Evolutionary conservation across 495 filamentous ascomycete genomes (phyloP).

Genomic region (Diplogelasinospora grovesii): DNA sequence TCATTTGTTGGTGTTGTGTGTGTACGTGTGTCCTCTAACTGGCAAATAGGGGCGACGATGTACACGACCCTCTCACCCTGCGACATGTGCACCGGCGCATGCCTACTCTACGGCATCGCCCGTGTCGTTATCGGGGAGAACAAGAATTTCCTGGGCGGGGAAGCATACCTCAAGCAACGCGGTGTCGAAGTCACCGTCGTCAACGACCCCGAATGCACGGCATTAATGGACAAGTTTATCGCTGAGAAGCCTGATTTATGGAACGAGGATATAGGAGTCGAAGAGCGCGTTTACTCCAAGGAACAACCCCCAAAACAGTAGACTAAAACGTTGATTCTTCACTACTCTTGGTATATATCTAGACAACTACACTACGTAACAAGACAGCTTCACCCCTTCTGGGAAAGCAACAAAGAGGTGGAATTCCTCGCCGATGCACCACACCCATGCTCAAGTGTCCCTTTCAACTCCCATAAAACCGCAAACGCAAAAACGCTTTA

Average conservation of each 20-base stretch:
- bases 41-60: slow-evolving; percentile 53
- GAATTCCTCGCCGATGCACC: too few relatives aligned
- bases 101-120: slow-evolving; percentile 70
- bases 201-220: slow-evolving; percentile 60
- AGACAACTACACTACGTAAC: not conserved
- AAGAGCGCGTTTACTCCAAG: slow-evolving; percentile 39
- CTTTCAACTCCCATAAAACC: too few relatives aligned
- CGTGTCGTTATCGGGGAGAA: slow-evolving; percentile 85
- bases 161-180: slow-evolving; percentile 61
- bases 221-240: slow-evolving; percentile 72
- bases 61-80: slow-evolving; percentile 85
- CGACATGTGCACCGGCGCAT: slow-evolving; percentile 81
- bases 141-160: slow-evolving; percentile 68
- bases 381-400: too few relatives aligned
- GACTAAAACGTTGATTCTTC: not conserved
- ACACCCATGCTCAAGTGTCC: too few relatives aligned
- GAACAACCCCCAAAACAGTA: slow-evolving; percentile 10
- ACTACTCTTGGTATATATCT: not conserved
- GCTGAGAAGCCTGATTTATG: slow-evolving; percentile 68
- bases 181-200: slow-evolving; percentile 73
- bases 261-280: slow-evolving; percentile 72
- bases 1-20: too few relatives aligned
- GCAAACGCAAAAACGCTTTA: too few relatives aligned
- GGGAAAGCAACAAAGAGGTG: too few relatives aligned
- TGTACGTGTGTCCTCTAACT: too few relatives aligned